These are phyloP conservation scores for Myxozyma nipponensis DNA, from an alignment of 805 yeast species.

Conservation along the genomic window DNA sequence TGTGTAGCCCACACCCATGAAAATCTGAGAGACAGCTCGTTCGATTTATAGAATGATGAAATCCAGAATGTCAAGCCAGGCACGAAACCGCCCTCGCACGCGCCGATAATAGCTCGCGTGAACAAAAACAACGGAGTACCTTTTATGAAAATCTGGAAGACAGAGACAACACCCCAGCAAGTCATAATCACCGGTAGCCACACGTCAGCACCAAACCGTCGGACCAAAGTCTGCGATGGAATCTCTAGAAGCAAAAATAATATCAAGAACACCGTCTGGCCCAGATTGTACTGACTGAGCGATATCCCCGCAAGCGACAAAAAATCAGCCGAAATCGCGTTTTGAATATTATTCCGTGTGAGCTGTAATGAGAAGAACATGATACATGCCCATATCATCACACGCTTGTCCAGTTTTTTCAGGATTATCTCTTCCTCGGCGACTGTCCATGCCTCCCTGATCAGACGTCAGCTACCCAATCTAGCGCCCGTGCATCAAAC, in stretches of 20 bases:
- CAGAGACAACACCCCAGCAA: conserved; percentile 57
- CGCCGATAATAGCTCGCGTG: conserved; percentile 52
- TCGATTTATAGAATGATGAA: conserved; percentile 59
- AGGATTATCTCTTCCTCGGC: conserved; percentile 49
- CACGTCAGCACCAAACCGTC: conserved; percentile 56
- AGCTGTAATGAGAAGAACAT: conserved; percentile 55
- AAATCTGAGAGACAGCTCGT: conserved; percentile 56
- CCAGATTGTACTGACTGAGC: conserved; percentile 50
- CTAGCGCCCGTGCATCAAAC: background rate
- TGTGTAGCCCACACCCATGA: conserved; percentile 59
- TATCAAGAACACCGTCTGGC: conserved; percentile 54
- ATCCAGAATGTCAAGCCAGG: conserved; percentile 62
- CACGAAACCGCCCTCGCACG: conserved; percentile 67
- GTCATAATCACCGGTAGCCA: conserved; percentile 53
- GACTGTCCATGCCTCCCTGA: conserved; percentile 42
- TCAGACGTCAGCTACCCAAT: background rate
- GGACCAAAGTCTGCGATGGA: conserved; percentile 46
- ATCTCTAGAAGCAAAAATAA: conserved; percentile 41
- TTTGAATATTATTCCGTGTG: conserved; percentile 52
- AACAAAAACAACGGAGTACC: conserved; percentile 40
- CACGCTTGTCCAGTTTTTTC: conserved; percentile 51
- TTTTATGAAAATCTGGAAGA: conserved; percentile 46
- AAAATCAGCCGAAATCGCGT: conserved; percentile 53
- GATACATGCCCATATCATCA: conserved; percentile 52
- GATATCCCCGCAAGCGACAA: conserved; percentile 45